Conservation (phyloP, 2,329 filamentous ascomycete genomes). For the Arthrobotrys megalospora region DNA sequence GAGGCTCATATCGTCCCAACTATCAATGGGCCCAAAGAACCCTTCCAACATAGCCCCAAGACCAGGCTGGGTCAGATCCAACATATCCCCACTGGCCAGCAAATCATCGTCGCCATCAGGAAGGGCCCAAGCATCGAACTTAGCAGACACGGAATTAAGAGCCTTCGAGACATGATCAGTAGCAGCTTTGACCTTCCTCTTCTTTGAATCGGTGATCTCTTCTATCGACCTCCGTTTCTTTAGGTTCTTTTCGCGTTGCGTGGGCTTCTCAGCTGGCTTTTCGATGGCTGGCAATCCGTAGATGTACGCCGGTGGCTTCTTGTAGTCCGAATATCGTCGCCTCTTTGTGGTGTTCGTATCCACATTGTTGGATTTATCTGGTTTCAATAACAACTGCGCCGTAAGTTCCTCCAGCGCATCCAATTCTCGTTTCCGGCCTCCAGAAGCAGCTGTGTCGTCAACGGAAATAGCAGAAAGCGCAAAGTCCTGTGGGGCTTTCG, state of each 20-base stretch:
- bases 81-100: not conserved
- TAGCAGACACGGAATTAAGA: conserved; percentile 51
- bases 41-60: conserved; percentile 8
- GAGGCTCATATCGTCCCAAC: conserved; percentile 1
- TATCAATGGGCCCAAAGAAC: conserved; percentile 16
- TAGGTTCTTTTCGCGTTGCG: conserved; percentile 24
- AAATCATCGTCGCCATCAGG: conserved; percentile 52
- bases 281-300: conserved; percentile 53
- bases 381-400: conserved; percentile 32
- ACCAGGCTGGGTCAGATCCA: not conserved
- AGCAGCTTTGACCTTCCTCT: conserved; percentile 38
- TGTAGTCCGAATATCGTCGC: conserved; percentile 35
- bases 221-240: conserved; percentile 43
- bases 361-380: not conserved
- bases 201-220: conserved; percentile 44
- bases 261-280: conserved; percentile 22
- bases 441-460: not conserved
- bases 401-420: conserved; percentile 48
- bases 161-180: conserved; percentile 43
- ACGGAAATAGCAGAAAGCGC: not conserved
- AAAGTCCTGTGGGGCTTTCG: not conserved
- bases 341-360: conserved; percentile 30
- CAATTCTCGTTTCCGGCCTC: conserved; percentile 36
- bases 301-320: conserved; percentile 35
- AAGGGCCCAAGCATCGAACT: conserved; percentile 56